These are phyloP conservation scores for Amphirosellinia nigrospora DNA, from an alignment of 495 filamentous ascomycete genomes.

Conservation along the genomic window DNA sequence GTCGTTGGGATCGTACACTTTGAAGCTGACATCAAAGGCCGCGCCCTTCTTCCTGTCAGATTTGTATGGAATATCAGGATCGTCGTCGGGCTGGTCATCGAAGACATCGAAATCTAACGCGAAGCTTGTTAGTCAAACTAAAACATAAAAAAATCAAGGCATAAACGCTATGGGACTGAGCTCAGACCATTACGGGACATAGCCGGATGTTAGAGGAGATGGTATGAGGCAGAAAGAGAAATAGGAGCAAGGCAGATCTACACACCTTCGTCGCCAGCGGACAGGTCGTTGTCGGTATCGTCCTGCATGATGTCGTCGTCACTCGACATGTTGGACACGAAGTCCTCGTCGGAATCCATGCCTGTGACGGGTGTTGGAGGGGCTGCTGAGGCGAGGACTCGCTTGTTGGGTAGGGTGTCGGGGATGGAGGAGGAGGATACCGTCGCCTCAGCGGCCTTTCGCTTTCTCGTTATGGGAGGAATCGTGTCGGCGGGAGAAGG, in stretches of 20 bases:
- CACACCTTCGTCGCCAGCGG: constrained; percentile 78
- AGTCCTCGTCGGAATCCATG: constrained; percentile 98
- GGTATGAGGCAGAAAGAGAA: constrained; percentile 6
- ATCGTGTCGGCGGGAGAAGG: constrained; percentile 54
- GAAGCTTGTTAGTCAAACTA: constrained; percentile 28
- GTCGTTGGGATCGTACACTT: constrained; percentile 76
- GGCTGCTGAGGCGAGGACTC: constrained; percentile 58
- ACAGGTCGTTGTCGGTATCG: constrained; percentile 75
- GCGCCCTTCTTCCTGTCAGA: constrained; percentile 69
- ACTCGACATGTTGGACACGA: constrained; percentile 84
- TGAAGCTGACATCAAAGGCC: constrained; percentile 84
- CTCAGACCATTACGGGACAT: background rate
- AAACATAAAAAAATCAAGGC: background rate
- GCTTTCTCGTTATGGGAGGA: constrained; percentile 77
- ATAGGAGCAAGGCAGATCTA: constrained; percentile 21
- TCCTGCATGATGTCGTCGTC: constrained; percentile 75
- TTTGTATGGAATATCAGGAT: constrained; percentile 82
- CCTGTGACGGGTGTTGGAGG: constrained; percentile 70
- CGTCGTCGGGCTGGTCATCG: constrained; percentile 70
- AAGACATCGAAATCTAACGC: constrained; percentile 71
- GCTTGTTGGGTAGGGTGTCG: constrained; percentile 52
- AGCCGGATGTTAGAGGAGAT: background rate
- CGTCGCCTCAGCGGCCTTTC: constrained; percentile 86
- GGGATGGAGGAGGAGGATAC: constrained; percentile 50
- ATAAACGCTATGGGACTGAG: background rate